These are phyloP conservation scores for Hypericum perforatum DNA, from an alignment of 345 rosid genomes.

Conservation along the genomic window DNA sequence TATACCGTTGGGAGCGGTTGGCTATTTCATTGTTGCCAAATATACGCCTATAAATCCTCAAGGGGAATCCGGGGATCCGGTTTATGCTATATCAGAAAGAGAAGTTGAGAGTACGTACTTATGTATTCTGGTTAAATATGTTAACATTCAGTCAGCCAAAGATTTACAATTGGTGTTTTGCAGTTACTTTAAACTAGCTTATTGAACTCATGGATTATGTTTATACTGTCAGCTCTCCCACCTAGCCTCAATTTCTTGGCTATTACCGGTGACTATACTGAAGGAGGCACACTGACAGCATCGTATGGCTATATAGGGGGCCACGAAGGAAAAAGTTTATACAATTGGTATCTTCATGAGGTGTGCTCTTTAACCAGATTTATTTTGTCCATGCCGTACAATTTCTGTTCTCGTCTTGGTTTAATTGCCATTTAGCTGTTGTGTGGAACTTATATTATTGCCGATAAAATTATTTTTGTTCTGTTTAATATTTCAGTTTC, in stretches of 20 bases:
- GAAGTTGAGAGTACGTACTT: slow-evolving; percentile 65
- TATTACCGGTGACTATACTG: slow-evolving; percentile 74
- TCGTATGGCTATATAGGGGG: slow-evolving; percentile 97
- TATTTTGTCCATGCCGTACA: not conserved
- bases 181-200: slow-evolving; percentile 1
- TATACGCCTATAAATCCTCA: slow-evolving; percentile 80
- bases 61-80: slow-evolving; percentile 87
- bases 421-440: not conserved
- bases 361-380: slow-evolving; percentile 29
- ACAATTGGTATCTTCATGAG: slow-evolving; percentile 90
- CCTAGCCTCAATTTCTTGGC: slow-evolving; percentile 93
- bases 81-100: slow-evolving; percentile 58
- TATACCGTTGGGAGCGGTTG: slow-evolving; percentile 91
- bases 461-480: too few species aligned
- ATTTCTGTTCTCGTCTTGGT: not conserved
- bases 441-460: too few species aligned
- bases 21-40: slow-evolving; percentile 62
- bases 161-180: not conserved
- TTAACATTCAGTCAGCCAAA: not conserved
- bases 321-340: slow-evolving; percentile 82
- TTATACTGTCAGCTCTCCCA: slow-evolving; percentile 60
- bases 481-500: too few species aligned
- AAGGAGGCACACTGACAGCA: slow-evolving; percentile 81
- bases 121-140: not conserved
- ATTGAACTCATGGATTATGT: slow-evolving; percentile 15